Evolutionary conservation across 305 asterid species (phyloP).

Genomic region (Rubia balearica): DNA sequence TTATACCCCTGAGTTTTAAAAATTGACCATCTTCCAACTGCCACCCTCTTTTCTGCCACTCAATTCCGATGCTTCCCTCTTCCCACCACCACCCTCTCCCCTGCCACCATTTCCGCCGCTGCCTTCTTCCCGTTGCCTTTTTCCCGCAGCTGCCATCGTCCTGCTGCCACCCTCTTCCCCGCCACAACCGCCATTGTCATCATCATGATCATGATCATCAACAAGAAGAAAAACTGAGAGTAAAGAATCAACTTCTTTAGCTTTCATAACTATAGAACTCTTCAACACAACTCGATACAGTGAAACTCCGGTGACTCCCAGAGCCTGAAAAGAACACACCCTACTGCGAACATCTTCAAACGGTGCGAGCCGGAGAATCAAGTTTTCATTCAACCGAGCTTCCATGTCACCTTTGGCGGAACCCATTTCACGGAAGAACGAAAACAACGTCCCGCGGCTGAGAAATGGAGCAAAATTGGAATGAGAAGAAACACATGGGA

Average conservation of each 20-base stretch:
- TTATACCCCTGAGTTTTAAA: too few relatives aligned
- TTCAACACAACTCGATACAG: constrained; percentile 47
- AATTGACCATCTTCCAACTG: too few relatives aligned
- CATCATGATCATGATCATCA: constrained; percentile 24
- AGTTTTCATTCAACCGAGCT: constrained; percentile 21
- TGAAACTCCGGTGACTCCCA: constrained; percentile 41
- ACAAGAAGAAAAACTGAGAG: constrained; percentile 27
- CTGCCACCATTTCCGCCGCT: too few relatives aligned
- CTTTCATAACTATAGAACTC: constrained; percentile 51
- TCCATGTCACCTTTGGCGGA: constrained; percentile 47
- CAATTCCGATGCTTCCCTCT: too few relatives aligned
- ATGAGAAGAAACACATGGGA: neutral
- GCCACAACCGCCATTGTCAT: too few relatives aligned
- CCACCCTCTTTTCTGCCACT: too few relatives aligned
- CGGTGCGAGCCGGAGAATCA: constrained; percentile 28
- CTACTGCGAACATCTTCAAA: constrained; percentile 43
- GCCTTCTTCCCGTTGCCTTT: too few relatives aligned
- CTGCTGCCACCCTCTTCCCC: too few relatives aligned
- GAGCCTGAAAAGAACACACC: constrained; percentile 40
- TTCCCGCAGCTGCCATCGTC: too few relatives aligned
- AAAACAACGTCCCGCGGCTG: constrained; percentile 39
- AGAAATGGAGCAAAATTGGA: neutral
- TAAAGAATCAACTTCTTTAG: constrained; percentile 40
- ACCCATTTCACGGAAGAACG: constrained; percentile 60
- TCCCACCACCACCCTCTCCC: too few relatives aligned